These are phyloP conservation scores for Cryphonectria japonica DNA, from an alignment of 2,329 filamentous ascomycete genomes.

Conservation along the genomic window DNA sequence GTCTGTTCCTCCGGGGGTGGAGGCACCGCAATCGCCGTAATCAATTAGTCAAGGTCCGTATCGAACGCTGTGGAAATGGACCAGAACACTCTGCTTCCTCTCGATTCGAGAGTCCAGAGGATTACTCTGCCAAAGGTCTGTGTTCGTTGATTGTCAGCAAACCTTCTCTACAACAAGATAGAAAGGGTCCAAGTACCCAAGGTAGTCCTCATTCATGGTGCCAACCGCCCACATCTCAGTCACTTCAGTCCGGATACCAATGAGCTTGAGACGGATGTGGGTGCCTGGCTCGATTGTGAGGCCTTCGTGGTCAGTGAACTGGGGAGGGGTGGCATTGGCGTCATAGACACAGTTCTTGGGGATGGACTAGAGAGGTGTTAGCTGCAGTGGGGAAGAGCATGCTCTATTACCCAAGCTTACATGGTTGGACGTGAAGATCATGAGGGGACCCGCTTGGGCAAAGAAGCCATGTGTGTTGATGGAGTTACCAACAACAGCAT, in stretches of 20 bases:
- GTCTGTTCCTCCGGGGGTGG: not conserved
- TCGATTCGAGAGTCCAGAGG: not conserved
- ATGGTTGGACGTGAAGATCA: constrained; percentile 79
- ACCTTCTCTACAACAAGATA: not conserved
- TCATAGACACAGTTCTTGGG: constrained; percentile 92
- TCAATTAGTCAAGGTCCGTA: not conserved
- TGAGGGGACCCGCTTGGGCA: constrained; percentile 76
- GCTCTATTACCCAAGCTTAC: constrained; percentile 55
- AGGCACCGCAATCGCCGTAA: not conserved
- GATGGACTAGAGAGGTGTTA: constrained; percentile 68
- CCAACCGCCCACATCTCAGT: constrained; percentile 96
- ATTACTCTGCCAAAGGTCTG: constrained; percentile 28
- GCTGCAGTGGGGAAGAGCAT: constrained; percentile 18
- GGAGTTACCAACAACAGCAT: constrained; percentile 82
- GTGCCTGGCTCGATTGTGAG: constrained; percentile 92
- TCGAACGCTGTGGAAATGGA: not conserved
- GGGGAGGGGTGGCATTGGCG: constrained; percentile 92
- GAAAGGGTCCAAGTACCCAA: constrained; percentile 54
- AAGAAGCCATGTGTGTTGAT: constrained; percentile 95
- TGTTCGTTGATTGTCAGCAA: constrained; percentile 10
- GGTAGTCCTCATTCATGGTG: constrained; percentile 87
- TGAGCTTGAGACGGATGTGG: constrained; percentile 90
- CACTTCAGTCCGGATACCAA: constrained; percentile 91
- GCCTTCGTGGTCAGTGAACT: constrained; percentile 94
- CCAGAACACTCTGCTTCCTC: constrained; percentile 1